Conservation (phyloP, 1,139 yeast genomes). For the Arxiozyma bovina region DNA sequence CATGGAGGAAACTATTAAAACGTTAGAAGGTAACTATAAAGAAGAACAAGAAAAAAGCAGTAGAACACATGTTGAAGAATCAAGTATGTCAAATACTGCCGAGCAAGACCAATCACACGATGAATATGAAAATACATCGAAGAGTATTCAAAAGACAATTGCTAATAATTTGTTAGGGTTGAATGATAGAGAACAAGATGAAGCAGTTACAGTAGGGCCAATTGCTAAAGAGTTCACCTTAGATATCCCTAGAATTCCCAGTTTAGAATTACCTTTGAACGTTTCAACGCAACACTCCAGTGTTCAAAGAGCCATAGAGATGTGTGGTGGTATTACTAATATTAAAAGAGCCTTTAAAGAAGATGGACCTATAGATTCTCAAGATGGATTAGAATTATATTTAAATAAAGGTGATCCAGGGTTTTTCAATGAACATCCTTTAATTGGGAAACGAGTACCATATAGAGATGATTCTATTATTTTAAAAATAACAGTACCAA, state of each 20-base stretch:
- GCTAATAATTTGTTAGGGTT: conserved; percentile 1
- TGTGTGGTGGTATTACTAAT: conserved; percentile 66
- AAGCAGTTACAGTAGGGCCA: conserved; percentile 8
- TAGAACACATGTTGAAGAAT: background rate
- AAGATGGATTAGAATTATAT: conserved; percentile 54
- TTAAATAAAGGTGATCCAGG: conserved; percentile 12
- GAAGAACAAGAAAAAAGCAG: too few relatives aligned
- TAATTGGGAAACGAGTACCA: conserved; percentile 42
- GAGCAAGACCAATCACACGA: background rate
- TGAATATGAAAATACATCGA: background rate
- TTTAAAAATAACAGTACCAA: conserved; percentile 63
- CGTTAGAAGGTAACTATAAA: background rate
- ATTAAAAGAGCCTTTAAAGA: conserved; percentile 34
- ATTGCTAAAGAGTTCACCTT: conserved; percentile 47
- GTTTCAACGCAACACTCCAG: conserved; percentile 41
- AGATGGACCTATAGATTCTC: conserved; percentile 41
- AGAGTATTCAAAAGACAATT: background rate
- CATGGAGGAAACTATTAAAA: too few relatives aligned
- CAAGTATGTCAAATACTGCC: background rate
- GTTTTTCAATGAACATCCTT: conserved; percentile 63
- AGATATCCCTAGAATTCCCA: conserved; percentile 67
- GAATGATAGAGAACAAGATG: conserved; percentile 1
- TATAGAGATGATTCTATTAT: conserved; percentile 52
- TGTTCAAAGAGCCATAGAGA: conserved; percentile 50
- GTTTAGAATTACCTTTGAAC: conserved; percentile 72